Base-by-base conservation (phyloP, 345 rosid genomes). In the Anastatica hierochuntica region DNA sequence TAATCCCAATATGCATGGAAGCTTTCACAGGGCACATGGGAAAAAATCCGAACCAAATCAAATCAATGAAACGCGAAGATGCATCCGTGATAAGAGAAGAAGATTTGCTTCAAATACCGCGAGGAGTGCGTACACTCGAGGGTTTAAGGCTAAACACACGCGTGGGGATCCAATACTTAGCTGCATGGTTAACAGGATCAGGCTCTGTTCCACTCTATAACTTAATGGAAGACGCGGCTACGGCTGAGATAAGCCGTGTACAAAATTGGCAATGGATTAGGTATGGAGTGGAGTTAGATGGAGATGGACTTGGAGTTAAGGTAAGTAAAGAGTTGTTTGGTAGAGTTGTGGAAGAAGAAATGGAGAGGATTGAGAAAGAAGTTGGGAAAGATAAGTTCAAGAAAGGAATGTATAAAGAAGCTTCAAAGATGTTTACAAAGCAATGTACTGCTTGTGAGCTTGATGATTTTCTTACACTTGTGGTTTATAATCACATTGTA, bases 241-340 rank as follows among this genome's bases (percentile, higher is more conserved):
- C 97, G 1, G 94, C 95, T 0, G 97, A 92, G 84, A 92, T 92
- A 37, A 92, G 90, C 79, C 66, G 97, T 24, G 97, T 85, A 4
- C 95, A 85, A 64, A 88, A 83, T 51, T 88, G 97, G 98, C 95
- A 88, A 41, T 88, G 98, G 97, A 72, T 92, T 7, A 88, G 81
- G 69, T 76, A 85, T 16, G 83, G 72, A 31, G 97, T 62, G 52
- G 95, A 88, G 24, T 37, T 92, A 42, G 77, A 88, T 4, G 95
- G 96, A 15, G 98, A 85, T 3, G 90, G 80, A 0, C 62, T 81
- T 0, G 90, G 98, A 17, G 79, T 88, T 58, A 67, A 17, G 42
- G 95, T 85, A 73, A 88, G 17, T 40, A 15, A 35, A 8, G 88
- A 79, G 8, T 72, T 92, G 63, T 85, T 88, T 8, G 79, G 85